Evolutionary conservation across 2,329 filamentous ascomycete genomes (phyloP).

Genomic region (Arachnopeziza araneosa): DNA sequence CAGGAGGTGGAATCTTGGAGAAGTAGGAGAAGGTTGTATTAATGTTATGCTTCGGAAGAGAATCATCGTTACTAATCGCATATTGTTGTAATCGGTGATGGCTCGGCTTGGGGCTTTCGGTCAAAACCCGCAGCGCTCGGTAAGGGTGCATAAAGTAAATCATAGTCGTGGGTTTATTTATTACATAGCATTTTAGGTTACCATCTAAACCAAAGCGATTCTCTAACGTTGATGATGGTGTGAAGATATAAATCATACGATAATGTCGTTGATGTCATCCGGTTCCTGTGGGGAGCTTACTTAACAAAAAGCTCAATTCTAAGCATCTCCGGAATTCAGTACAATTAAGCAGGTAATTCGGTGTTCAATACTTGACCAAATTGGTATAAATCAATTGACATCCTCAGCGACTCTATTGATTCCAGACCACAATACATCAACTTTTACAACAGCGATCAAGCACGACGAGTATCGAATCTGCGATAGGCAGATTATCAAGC

Average conservation of each 20-base stretch:
- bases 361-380: neutral
- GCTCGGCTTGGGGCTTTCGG: conserved; percentile 6
- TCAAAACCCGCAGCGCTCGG: neutral
- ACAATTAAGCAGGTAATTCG: neutral
- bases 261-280: conserved; percentile 12
- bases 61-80: too few relatives aligned
- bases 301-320: conserved; percentile 1
- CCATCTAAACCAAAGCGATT: neutral
- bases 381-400: neutral
- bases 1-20: too few relatives aligned
- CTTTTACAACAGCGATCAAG: too few relatives aligned
- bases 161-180: neutral
- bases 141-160: neutral
- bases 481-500: too few relatives aligned
- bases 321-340: conserved; percentile 1
- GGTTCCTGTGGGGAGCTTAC: conserved; percentile 9
- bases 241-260: conserved; percentile 3
- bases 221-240: neutral
- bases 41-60: too few relatives aligned
- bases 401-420: neutral
- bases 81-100: conserved; percentile 7
- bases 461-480: neutral
- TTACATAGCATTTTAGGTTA: neutral
- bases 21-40: too few relatives aligned
- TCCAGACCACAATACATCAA: neutral